Evolutionary conservation across 352 stramenopile species (phyloP).

Genomic region (Globisporangium mamillatum): DNA sequence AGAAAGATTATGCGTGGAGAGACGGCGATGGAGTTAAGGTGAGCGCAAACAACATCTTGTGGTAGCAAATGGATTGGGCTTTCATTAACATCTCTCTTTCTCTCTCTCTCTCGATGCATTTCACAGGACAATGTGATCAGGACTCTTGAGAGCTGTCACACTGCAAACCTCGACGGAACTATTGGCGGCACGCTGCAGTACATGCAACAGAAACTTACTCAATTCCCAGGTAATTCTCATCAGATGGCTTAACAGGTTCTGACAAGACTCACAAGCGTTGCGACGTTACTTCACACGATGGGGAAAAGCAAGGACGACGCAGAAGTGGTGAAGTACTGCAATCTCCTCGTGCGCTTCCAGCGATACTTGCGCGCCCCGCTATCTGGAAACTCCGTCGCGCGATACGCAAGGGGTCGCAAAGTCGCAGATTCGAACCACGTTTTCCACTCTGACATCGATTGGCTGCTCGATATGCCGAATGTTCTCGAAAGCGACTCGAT

Average conservation of each 20-base stretch:
- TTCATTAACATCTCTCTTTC: too few species aligned
- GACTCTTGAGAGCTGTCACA: background rate
- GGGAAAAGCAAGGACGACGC: background rate
- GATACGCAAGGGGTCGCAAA: background rate
- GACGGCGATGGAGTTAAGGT: background rate
- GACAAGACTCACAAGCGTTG: background rate
- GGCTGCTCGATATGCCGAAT: background rate
- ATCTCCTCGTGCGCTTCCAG: background rate
- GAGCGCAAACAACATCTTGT: background rate
- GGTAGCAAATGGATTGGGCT: background rate
- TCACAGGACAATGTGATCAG: too few species aligned
- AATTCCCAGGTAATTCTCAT: background rate
- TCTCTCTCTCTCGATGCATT: too few species aligned
- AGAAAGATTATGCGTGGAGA: too few species aligned
- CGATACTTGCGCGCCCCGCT: background rate
- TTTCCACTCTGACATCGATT: background rate
- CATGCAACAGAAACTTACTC: background rate
- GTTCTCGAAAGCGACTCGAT: background rate
- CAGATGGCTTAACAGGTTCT: background rate
- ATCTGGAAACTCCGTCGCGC: background rate
- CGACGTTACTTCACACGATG: background rate
- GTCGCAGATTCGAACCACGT: background rate
- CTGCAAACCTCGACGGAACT: background rate
- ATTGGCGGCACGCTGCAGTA: background rate
- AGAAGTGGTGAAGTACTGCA: background rate